A percentile compares a stretch with the other conserved stretches of the same genome.
Conservation (phyloP, 192 early-diverging fungal species). For the Spinellus fusiger region DNA sequence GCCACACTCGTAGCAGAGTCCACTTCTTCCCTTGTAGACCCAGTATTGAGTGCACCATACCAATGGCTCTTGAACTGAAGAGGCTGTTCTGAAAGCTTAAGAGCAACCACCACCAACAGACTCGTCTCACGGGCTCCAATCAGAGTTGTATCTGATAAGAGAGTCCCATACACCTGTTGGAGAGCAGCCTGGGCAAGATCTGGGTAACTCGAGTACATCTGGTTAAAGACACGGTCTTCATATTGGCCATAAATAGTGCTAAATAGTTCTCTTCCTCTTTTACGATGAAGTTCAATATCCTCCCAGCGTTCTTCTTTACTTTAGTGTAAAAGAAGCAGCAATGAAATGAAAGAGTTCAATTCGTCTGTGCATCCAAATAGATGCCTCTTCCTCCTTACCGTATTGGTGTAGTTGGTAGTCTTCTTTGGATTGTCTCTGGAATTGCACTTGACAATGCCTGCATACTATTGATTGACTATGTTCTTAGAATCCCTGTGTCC, state of each 20-base stretch:
- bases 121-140: conserved; percentile 13
- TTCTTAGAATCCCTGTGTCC: neutral
- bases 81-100: conserved; percentile 3
- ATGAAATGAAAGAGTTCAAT: neutral
- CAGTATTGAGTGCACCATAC: conserved; percentile 19
- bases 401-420: conserved; percentile 4
- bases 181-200: conserved; percentile 23
- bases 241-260: conserved; percentile 17
- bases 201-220: conserved; percentile 8
- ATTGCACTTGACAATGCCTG: conserved; percentile 6
- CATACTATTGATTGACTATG: conserved; percentile 23
- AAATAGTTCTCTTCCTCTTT: conserved; percentile 17
- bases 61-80: conserved; percentile 14
- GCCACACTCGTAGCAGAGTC: conserved; percentile 2
- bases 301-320: conserved; percentile 19
- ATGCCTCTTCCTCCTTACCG: neutral
- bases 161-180: conserved; percentile 22
- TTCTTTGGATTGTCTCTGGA: neutral
- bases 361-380: neutral
- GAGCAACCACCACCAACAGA: conserved; percentile 11
- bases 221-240: conserved; percentile 8
- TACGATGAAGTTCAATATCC: conserved; percentile 2
- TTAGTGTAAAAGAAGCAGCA: neutral
- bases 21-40: conserved; percentile 14
- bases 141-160: conserved; percentile 5